phyloP scores from a whole-genome alignment of 225 moss, liverwort and hornwort species.

The Marchantia paleacea region DNA sequence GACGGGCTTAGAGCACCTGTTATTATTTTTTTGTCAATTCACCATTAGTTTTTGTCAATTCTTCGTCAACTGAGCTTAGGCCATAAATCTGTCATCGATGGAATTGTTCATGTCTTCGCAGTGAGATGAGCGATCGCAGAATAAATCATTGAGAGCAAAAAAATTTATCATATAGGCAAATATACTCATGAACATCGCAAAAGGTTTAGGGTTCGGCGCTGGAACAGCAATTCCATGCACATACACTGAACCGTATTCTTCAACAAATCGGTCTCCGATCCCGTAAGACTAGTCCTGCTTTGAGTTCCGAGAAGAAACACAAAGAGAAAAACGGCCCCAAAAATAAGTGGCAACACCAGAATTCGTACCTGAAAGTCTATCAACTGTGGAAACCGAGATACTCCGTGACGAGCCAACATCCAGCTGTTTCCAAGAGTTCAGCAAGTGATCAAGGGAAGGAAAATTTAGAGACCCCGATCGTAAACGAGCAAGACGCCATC shows the following conservation, averaged over 20 bases:
- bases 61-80: not conserved
- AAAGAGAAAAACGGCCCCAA: not conserved
- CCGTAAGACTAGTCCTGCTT: not conserved
- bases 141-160: not conserved
- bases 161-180: no score
- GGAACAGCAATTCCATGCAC: not conserved
- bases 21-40: no score
- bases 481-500: constrained; percentile 21
- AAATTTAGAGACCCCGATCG: constrained; percentile 1
- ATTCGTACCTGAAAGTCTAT: constrained; percentile 16
- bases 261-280: not conserved
- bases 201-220: constrained; percentile 7
- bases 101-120: not conserved
- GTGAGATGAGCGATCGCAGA: not conserved
- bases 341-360: not conserved
- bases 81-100: not conserved
- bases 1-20: not conserved
- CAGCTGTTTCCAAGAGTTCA: not conserved
- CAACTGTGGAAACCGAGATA: constrained; percentile 19
- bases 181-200: not conserved
- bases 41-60: no score
- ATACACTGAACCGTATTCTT: not conserved
- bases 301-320: not conserved
- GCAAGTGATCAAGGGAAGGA: not conserved
- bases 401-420: constrained; percentile 1